Evolutionary conservation across 495 filamentous ascomycete genomes (phyloP), one percentile per base, ranked within the genome.

Genomic region (Xylaria bambusicola): DNA sequence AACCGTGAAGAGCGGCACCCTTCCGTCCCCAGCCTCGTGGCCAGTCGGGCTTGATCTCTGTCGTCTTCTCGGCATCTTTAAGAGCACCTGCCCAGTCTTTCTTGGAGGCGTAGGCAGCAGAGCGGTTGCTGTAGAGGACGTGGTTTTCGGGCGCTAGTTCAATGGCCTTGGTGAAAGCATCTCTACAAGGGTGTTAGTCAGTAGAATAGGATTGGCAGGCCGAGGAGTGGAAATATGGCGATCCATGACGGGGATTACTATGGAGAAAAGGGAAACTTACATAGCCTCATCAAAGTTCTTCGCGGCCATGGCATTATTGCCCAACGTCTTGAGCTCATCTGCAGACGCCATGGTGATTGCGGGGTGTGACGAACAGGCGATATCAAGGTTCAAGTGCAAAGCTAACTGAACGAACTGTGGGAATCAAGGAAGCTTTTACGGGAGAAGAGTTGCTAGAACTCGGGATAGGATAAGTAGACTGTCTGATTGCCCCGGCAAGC

Each of bases 91-190:
- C 79, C 78, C 89, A 98, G 38, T 97, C 86, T 63, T 86, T 86
- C 70, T 93, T 89, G 8, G 95, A 97, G 21, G 92, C 86, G 69
- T 94, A 96, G n/a, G 94, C 92, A 50, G 91, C 94, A 8, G 95
- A 98, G 56, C 94, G 87, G 76, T 98, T 98, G 65, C 93, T 97
- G 81, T 94, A 98, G 52, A 98, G 86, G 59, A 98, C 90, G 75
- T 98, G 94, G 74, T 98, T 98, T 59, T 71, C 71, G 20, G 94
- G 85, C 47, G 96, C 90, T 64, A 96, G 75, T n/a, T 83, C 87
- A 67, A 98, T 96, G 45, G 95, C 94, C 77, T 97, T 79, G 50
- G 92, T 86, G 77, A 98, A 98, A 70, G 96, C 93, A 57, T 92
- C 88, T 71, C 92, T 97, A 62, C 33, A n/a, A 24, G 20, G 2